Base-by-base conservation (phyloP, 768 basidiomycete genomes). In the Phlegmacium glaucopus region DNA sequence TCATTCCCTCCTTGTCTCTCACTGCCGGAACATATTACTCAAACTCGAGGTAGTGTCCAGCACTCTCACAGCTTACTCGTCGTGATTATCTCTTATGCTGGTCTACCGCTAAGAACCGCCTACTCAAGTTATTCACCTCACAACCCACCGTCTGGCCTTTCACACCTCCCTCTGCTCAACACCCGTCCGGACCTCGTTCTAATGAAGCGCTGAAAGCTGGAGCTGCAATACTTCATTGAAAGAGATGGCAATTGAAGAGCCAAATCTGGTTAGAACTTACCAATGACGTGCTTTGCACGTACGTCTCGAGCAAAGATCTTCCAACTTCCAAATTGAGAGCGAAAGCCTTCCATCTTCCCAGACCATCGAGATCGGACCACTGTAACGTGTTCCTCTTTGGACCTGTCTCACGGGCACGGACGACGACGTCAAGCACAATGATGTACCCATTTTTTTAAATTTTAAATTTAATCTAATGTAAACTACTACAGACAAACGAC, bases 191-290 rank as follows among this genome's bases (percentile, higher is more conserved):
- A 63, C 37, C 48, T 66, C 29, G 47, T 10, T 48, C 60, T 6
- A 61, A 66, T 16, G 63, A 72, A 32, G 49, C 77, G n/a, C 62
- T 85, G 39, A 78, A 74, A 55, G 53, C 75, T 11, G 83, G 82
- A 1, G 61, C 79, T 2, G 78, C 75, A 4, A 64, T 73, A 1
- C 61, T 80, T 25, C 76, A 75, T 48, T 63, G 72, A 9, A 68
- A 66, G 43, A 75, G 73, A 39, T 68, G 69, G 58, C 75, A 69
- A 44, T 54, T 68, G 13, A 75, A 77, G 48, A 66, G 64, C 22
- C 71, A 79, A 18, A 65, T 84, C 4, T 85, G 84, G 84, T 51
- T 85, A 58, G 83, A 85, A 56, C 62, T 87, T 13, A 75, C 73
- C 0, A 67, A 74, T 35, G 83, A 85, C 48, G 81, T 83, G 77